phyloP scores from a whole-genome alignment of 2,329 filamentous ascomycete species.

The Coniella lustricola region DNA sequence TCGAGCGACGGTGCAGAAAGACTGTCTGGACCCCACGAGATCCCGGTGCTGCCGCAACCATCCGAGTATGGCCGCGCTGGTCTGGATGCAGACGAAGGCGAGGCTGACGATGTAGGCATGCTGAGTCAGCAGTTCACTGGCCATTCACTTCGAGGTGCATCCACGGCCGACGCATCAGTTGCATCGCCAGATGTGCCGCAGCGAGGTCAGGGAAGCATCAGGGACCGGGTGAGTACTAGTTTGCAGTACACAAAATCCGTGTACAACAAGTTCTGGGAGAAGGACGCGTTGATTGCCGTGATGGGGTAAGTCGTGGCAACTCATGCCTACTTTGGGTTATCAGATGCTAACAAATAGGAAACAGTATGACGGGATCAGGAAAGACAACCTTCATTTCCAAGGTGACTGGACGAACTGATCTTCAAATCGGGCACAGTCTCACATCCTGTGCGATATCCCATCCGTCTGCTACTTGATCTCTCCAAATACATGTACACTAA shows the following conservation, averaged over 20 bases:
- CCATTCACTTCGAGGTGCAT: not conserved
- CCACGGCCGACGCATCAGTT: too few relatives aligned
- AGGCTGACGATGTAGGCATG: too few relatives aligned
- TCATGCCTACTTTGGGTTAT: not conserved
- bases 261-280: conserved; percentile 11
- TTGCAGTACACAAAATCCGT: conserved; percentile 13
- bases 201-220: not conserved
- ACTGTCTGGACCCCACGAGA: conserved; percentile 9
- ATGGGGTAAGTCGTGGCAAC: conserved; percentile 17
- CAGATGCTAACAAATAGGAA: not conserved
- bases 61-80: not conserved
- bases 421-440: conserved; percentile 28
- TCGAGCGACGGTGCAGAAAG: not conserved
- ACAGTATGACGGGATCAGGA: conserved; percentile 30
- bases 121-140: not conserved
- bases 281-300: conserved; percentile 20
- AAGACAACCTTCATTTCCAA: conserved; percentile 32
- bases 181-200: not conserved
- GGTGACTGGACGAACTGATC: conserved; percentile 24
- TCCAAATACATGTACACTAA: not conserved
- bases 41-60: conserved; percentile 1
- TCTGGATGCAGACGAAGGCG: too few relatives aligned
- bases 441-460: conserved; percentile 24
- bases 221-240: conserved; percentile 4
- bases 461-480: not conserved